Percentiles rank a stretch among this genome's conserved stretches.
Evolutionary conservation across 2,329 filamentous ascomycete species (phyloP).

Genomic region (Stachybotrys echinatus): DNA sequence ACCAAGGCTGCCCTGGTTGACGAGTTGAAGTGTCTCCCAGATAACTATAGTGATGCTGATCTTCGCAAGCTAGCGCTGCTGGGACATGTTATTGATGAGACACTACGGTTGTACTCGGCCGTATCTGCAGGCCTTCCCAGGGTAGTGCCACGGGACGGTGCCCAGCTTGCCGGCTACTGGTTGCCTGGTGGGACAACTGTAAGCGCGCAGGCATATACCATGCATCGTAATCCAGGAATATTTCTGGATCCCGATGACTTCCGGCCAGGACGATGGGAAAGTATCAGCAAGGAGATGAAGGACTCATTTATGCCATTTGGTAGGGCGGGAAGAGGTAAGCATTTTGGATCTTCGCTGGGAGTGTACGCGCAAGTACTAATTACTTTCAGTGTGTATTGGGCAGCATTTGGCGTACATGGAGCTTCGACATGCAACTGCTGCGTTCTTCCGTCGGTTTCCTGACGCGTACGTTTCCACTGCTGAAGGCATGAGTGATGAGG

Average conservation of each 20-base stretch:
- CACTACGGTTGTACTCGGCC: slow-evolving; percentile 36
- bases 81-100: slow-evolving; percentile 37
- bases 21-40: background rate
- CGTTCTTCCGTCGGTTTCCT: too few relatives aligned
- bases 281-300: slow-evolving; percentile 31
- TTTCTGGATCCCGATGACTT: slow-evolving; percentile 18
- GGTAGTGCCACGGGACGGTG: slow-evolving; percentile 31
- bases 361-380: too few relatives aligned
- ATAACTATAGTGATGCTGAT: slow-evolving; percentile 16
- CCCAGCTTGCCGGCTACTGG: slow-evolving; percentile 28
- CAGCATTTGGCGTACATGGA: too few relatives aligned
- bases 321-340: background rate
- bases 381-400: too few relatives aligned
- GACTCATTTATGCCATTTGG: slow-evolving; percentile 46
- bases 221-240: slow-evolving; percentile 34
- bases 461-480: too few relatives aligned
- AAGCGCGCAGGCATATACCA: slow-evolving; percentile 35
- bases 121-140: slow-evolving; percentile 34
- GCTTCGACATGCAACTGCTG: too few relatives aligned
- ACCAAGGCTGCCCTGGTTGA: background rate
- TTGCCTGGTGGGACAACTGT: slow-evolving; percentile 33
- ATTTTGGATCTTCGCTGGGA: too few relatives aligned
- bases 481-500: too few relatives aligned
- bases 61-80: slow-evolving; percentile 33
- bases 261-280: slow-evolving; percentile 32